A percentile compares a stretch with the other conserved stretches of the same genome.
Conservation (phyloP, 2,329 filamentous ascomycete genomes). For the Fusarium sp. region DNA sequence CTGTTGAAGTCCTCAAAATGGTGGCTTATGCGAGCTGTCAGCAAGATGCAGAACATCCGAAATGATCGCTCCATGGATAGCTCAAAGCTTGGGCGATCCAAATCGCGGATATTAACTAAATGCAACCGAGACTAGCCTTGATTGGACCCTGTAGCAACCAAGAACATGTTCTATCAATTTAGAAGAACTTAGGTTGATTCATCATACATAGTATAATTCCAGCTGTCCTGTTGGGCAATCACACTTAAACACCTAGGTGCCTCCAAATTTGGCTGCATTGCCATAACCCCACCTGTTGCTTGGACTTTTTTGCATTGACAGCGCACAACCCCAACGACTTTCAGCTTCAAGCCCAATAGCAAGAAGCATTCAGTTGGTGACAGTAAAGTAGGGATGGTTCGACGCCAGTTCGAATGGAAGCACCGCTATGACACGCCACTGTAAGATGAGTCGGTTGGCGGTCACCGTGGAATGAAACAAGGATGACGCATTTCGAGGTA, state of each 20-base stretch:
- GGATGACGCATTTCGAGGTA: conserved; percentile 34
- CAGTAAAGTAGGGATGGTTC: neutral
- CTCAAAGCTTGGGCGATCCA: conserved; percentile 1
- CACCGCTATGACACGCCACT: conserved; percentile 40
- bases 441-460: conserved; percentile 18
- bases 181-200: neutral
- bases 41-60: conserved; percentile 17
- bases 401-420: conserved; percentile 7
- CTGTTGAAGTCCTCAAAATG: conserved; percentile 1
- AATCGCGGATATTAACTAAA: neutral
- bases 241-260: no score
- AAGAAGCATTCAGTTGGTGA: neutral
- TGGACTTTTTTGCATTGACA: conserved; percentile 8
- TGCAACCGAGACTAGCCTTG: neutral
- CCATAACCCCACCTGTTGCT: conserved; percentile 7
- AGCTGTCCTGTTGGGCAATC: no score
- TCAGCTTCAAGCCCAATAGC: neutral
- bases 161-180: neutral
- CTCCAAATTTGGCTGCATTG: neutral
- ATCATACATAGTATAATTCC: no score
- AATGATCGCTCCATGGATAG: conserved; percentile 10
- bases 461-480: conserved; percentile 37
- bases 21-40: conserved; percentile 13
- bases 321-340: conserved; percentile 12
- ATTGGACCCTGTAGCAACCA: neutral